Conservation (phyloP, 2,329 filamentous ascomycete genomes). For the Zalaria obscura region DNA sequence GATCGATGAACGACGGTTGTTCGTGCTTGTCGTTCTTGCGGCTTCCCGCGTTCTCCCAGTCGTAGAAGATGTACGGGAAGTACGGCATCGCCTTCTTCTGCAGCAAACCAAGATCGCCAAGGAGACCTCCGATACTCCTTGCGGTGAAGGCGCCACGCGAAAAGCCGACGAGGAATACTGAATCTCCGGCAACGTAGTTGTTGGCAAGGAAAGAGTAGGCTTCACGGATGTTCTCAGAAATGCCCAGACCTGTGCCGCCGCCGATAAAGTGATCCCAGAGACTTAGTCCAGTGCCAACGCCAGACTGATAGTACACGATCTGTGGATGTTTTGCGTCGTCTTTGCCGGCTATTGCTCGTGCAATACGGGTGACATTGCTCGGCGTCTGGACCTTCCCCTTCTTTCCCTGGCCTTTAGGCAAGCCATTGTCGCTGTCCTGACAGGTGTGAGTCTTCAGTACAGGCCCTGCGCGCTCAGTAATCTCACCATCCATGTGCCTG, state of each 20-base stretch:
- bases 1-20: background rate
- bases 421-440: constrained; percentile 19
- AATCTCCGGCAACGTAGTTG: constrained; percentile 35
- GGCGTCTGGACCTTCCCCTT: constrained; percentile 17
- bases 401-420: constrained; percentile 9
- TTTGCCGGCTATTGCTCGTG: constrained; percentile 17
- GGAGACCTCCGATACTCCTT: constrained; percentile 24
- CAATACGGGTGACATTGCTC: constrained; percentile 21
- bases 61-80: constrained; percentile 14
- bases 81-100: constrained; percentile 13
- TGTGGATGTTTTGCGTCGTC: constrained; percentile 20
- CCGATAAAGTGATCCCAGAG: constrained; percentile 17
- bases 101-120: constrained; percentile 26
- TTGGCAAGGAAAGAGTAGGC: constrained; percentile 47
- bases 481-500: constrained; percentile 18
- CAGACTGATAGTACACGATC: constrained; percentile 24
- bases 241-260: constrained; percentile 15
- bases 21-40: background rate
- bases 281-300: constrained; percentile 20
- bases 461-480: too few relatives aligned
- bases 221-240: constrained; percentile 37
- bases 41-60: constrained; percentile 14
- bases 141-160: constrained; percentile 28
- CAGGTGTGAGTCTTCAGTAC: background rate
- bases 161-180: constrained; percentile 29